phyloP scores from a whole-genome alignment of 1,284 basidiomycete species.

The Melampsora larici-populina region DNA sequence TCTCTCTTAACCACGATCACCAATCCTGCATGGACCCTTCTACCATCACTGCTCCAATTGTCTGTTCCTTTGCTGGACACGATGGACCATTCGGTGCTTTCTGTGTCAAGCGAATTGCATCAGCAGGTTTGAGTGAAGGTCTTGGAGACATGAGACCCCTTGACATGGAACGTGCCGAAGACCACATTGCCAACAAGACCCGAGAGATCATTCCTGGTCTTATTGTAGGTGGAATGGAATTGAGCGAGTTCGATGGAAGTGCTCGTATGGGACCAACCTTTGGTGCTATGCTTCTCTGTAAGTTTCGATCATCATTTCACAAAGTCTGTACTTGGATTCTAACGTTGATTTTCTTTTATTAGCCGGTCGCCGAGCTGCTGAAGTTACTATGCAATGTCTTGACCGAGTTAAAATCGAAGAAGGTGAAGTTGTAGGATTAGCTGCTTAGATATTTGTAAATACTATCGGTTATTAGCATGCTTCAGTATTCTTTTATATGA shows the following conservation, averaged over 20 bases:
- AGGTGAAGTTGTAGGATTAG: constrained; percentile 38
- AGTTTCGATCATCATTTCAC: not conserved
- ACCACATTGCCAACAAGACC: constrained; percentile 61
- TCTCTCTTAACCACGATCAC: constrained; percentile 66
- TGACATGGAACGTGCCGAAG: constrained; percentile 72
- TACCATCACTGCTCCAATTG: constrained; percentile 74
- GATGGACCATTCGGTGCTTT: constrained; percentile 83
- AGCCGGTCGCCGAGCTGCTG: constrained; percentile 40
- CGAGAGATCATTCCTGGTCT: constrained; percentile 75
- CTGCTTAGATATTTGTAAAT: not conserved
- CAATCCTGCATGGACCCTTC: constrained; percentile 84
- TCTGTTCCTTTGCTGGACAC: constrained; percentile 55
- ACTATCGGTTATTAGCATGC: too few species aligned
- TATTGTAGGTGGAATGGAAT: constrained; percentile 66
- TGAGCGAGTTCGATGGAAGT: constrained; percentile 75
- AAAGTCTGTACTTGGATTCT: too few species aligned
- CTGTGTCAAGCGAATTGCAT: constrained; percentile 75
- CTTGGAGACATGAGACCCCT: constrained; percentile 71
- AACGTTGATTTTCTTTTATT: too few species aligned
- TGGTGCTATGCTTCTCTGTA: constrained; percentile 44
- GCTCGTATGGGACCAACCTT: constrained; percentile 73
- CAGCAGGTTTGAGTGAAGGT: constrained; percentile 69
- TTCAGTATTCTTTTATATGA: too few species aligned
- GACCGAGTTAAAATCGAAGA: constrained; percentile 31
- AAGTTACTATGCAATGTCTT: constrained; percentile 35